Evolutionary conservation across 2,329 filamentous ascomycete genomes (phyloP).

Genomic region (Claviceps maximensis): DNA sequence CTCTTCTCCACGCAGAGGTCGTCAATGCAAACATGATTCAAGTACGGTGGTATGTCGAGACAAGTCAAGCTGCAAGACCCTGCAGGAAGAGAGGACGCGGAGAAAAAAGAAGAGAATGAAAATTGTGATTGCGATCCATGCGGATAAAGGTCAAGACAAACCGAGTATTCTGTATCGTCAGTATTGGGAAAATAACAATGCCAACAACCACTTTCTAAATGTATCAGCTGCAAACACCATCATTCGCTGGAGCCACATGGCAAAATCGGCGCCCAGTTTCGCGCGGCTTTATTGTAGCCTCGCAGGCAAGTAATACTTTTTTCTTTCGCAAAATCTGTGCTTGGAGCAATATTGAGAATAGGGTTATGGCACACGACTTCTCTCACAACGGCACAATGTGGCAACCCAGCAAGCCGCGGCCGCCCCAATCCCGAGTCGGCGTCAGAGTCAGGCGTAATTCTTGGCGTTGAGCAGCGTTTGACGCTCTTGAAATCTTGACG

Average conservation of each 20-base stretch:
- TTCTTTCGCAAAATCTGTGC: neutral
- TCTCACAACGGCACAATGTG: slow-evolving; percentile 65
- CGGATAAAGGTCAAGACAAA: neutral
- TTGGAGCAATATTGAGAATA: neutral
- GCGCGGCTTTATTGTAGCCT: neutral
- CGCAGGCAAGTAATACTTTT: neutral
- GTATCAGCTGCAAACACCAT: neutral
- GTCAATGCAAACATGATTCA: neutral
- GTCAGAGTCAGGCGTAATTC: slow-evolving; percentile 60
- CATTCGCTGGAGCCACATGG: neutral
- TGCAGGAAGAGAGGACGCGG: too few species aligned
- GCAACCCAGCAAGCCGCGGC: slow-evolving; percentile 77
- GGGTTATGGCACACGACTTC: neutral
- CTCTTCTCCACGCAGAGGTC: neutral
- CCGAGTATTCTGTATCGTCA: neutral
- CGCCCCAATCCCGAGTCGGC: slow-evolving; percentile 76
- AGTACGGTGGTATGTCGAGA: neutral
- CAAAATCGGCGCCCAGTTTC: neutral
- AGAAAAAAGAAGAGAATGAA: neutral
- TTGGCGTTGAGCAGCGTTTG: slow-evolving; percentile 27
- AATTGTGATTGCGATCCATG: neutral
- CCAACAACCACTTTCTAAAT: neutral
- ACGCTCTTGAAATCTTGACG: slow-evolving; percentile 49
- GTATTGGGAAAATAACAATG: neutral
- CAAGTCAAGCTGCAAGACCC: neutral